Evolutionary conservation across 1,139 yeast species (phyloP).

Genomic region (Candida pseudocylindracea): DNA sequence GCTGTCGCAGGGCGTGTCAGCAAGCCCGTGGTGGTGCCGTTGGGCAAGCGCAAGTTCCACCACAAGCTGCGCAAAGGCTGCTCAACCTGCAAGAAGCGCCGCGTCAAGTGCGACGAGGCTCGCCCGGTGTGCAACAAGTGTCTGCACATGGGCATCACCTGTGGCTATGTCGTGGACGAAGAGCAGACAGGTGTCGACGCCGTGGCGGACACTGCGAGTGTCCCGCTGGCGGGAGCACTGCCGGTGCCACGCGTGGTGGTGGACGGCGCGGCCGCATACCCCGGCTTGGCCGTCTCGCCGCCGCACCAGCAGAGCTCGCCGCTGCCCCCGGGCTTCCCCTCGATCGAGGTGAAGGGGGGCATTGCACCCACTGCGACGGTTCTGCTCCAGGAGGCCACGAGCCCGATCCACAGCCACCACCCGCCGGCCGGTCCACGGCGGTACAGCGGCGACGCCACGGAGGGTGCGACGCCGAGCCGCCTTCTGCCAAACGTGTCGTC

Average conservation of each 20-base stretch:
- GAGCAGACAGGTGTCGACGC: conserved; percentile 6
- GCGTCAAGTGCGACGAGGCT: conserved; percentile 1
- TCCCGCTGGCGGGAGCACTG: neutral
- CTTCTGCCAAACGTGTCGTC: conserved; percentile 9
- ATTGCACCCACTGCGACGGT: conserved; percentile 11
- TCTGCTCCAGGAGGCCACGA: conserved; percentile 16
- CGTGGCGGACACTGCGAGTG: neutral
- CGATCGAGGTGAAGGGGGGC: too few relatives aligned
- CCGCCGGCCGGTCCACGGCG: neutral
- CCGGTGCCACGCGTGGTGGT: neutral
- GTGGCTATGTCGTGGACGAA: conserved; percentile 23
- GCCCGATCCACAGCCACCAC: conserved; percentile 2
- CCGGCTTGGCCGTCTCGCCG: too few relatives aligned
- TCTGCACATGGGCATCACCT: conserved; percentile 36
- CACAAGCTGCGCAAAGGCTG: conserved; percentile 32
- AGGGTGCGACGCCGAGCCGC: conserved; percentile 5
- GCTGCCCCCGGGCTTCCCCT: too few relatives aligned
- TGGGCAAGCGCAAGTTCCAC: conserved; percentile 43
- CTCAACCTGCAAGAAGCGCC: conserved; percentile 1
- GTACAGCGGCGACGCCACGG: neutral
- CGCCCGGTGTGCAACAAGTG: conserved; percentile 5
- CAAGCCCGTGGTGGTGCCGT: too few relatives aligned
- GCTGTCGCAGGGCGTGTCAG: conserved; percentile 1
- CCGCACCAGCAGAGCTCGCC: too few relatives aligned
- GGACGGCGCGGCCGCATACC: too few relatives aligned